Percentiles rank a stretch among this genome's conserved stretches.
Conservation (phyloP, 495 filamentous ascomycete genomes). For the Staphylotrichum longicolle region DNA sequence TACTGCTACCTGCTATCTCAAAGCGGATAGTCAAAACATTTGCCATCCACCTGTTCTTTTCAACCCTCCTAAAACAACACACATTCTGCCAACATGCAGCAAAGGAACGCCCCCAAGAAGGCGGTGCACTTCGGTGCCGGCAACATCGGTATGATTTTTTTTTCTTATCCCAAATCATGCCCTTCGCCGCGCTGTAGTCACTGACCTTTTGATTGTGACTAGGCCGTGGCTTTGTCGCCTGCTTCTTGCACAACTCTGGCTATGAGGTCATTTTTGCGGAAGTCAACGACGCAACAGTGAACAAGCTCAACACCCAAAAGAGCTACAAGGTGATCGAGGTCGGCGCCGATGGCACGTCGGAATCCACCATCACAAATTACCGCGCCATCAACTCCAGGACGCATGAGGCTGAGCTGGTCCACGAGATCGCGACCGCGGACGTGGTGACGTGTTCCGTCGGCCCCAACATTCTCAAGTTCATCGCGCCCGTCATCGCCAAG, state of each 20-base stretch:
- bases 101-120: conserved; percentile 54
- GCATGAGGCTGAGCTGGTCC: conserved; percentile 70
- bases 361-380: conserved; percentile 85
- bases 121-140: conserved; percentile 92
- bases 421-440: conserved; percentile 83
- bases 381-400: conserved; percentile 92
- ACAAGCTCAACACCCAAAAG: conserved; percentile 65
- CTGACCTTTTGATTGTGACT: conserved; percentile 19
- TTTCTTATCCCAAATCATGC: neutral
- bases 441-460: conserved; percentile 95
- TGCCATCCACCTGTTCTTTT: neutral
- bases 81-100: conserved; percentile 13
- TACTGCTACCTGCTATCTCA: too few species aligned
- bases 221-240: conserved; percentile 57
- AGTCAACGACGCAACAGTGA: conserved; percentile 78
- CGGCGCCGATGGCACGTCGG: conserved; percentile 75
- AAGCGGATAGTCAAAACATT: neutral
- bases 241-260: conserved; percentile 77
- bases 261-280: conserved; percentile 96
- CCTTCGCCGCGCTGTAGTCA: neutral
- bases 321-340: conserved; percentile 93
- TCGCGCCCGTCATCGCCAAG: conserved; percentile 90
- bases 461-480: conserved; percentile 91
- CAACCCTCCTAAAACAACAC: neutral
- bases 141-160: conserved; percentile 62